Evolutionary conservation across 2,329 filamentous ascomycete species (phyloP), one percentile per base, ranked within the genome.

Genomic region (Epichloe uncinata): DNA sequence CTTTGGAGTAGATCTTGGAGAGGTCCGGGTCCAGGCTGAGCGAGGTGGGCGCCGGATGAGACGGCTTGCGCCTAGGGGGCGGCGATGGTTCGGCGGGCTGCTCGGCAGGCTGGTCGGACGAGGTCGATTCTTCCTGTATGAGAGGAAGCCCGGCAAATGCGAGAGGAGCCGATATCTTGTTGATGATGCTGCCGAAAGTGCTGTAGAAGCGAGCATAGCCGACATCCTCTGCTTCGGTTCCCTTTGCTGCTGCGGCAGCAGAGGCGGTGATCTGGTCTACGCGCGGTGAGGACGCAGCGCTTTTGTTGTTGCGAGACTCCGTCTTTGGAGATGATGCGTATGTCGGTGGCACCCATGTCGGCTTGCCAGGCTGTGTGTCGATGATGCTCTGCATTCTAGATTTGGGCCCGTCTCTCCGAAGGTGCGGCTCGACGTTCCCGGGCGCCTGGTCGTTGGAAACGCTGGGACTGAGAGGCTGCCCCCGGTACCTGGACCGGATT

Each of bases 71-170:
- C 41, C 57, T 64, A 34, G 66, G 65, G 53, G 70, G 65, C 50
- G 63, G 55, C 50, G 65, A 60, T 55, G 71, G 56, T n/a, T 43
- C 50, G 66, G 51, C 52, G 72, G 61, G 54, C 1, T 64, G 50
- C 48, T 67, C 58, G 8, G 61, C 49, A 11, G 46, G 18, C 36
- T 47, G 46, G 47, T 49, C 49, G 1, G 59, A 55, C 8, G n/a
- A 9, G 6, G 56, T 53, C 1, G 68, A 61, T 52, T 78, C 75
- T 50, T 79, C 73, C 16, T 73, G 60, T 30, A 80, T 78, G 5
- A 98, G 73, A 0, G 93, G 93, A 8, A 98, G 77, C 1, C 91
- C 91, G 5, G 93, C 88, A 69, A 96, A 98, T 3, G 90, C 91
- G 33, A 98, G 73, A 1, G 90, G 90, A 0, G 90, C 89, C 0